phyloP scores from a whole-genome alignment of 2,329 filamentous ascomycete genomes.

The Alternaria burnsii region DNA sequence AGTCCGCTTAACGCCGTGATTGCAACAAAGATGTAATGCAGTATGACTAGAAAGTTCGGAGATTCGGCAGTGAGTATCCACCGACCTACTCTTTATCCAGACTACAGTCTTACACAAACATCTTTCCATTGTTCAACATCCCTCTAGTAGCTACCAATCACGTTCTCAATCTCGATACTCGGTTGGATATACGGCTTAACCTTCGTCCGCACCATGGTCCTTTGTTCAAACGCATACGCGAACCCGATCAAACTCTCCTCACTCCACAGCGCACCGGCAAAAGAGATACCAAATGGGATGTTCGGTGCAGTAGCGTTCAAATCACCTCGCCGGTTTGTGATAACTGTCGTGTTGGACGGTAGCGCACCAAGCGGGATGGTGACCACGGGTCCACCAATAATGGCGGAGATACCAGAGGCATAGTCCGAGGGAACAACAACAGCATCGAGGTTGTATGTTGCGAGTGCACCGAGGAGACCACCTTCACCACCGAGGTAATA shows the following conservation, averaged over 20 bases:
- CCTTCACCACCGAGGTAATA: conserved; percentile 65
- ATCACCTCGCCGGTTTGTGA: conserved; percentile 57
- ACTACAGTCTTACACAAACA: background rate
- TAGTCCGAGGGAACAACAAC: conserved; percentile 66
- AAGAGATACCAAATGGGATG: conserved; percentile 68
- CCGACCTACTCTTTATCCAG: background rate
- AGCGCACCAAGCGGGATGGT: conserved; percentile 70
- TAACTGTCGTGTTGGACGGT: conserved; percentile 59
- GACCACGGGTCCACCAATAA: conserved; percentile 68
- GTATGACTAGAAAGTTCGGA: background rate
- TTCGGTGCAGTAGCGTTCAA: conserved; percentile 64
- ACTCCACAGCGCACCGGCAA: conserved; percentile 68
- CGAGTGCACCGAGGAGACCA: conserved; percentile 68
- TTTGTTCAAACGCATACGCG: conserved; percentile 75
- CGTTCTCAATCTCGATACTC: conserved; percentile 57
- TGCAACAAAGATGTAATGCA: background rate
- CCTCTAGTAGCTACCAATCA: conserved; percentile 39
- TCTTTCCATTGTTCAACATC: background rate
- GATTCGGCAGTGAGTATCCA: background rate
- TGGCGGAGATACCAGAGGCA: conserved; percentile 59
- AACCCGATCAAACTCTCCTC: conserved; percentile 70
- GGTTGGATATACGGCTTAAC: conserved; percentile 61
- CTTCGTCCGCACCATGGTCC: conserved; percentile 59
- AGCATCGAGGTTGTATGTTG: conserved; percentile 66
- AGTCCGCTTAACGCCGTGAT: background rate